These are phyloP conservation scores for Pseudozyma tsukubaensis DNA, from an alignment of 1,284 basidiomycete genomes.

Conservation along the genomic window DNA sequence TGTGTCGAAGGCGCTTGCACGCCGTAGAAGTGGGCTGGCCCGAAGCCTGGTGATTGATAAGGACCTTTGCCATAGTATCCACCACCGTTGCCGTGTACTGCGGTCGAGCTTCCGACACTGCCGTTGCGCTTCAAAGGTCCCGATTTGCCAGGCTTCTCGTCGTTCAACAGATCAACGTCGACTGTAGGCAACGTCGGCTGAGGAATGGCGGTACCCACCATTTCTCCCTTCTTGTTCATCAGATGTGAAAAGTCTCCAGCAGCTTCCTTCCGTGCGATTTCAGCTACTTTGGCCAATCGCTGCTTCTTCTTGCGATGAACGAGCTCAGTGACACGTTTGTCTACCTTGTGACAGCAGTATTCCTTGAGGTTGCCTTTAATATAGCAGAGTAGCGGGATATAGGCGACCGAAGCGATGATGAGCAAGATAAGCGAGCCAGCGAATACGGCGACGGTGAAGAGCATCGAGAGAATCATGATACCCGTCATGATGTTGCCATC, in stretches of 20 bases:
- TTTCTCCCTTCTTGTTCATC: constrained; percentile 91
- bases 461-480: constrained; percentile 84
- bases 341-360: constrained; percentile 98
- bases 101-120: constrained; percentile 45
- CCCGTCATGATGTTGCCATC: constrained; percentile 77
- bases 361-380: constrained; percentile 96
- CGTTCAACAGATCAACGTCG: constrained; percentile 81
- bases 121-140: constrained; percentile 29
- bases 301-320: constrained; percentile 92
- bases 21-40: constrained; percentile 41
- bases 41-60: constrained; percentile 32
- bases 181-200: constrained; percentile 95
- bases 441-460: constrained; percentile 90
- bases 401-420: constrained; percentile 84
- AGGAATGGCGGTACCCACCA: constrained; percentile 83
- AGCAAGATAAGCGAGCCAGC: constrained; percentile 83
- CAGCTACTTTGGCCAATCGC: constrained; percentile 82
- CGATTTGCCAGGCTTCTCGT: constrained; percentile 71
- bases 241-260: constrained; percentile 87
- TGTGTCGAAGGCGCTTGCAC: constrained; percentile 29
- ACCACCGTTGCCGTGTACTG: constrained; percentile 24
- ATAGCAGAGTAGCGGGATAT: constrained; percentile 90
- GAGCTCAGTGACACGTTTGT: constrained; percentile 92
- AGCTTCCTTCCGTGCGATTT: constrained; percentile 88
- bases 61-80: constrained; percentile 31